Percentiles rank a stretch among this genome's conserved stretches.
Evolutionary conservation across 2,329 filamentous ascomycete species (phyloP).

Genomic region (Reticulascus tulasneorum): DNA sequence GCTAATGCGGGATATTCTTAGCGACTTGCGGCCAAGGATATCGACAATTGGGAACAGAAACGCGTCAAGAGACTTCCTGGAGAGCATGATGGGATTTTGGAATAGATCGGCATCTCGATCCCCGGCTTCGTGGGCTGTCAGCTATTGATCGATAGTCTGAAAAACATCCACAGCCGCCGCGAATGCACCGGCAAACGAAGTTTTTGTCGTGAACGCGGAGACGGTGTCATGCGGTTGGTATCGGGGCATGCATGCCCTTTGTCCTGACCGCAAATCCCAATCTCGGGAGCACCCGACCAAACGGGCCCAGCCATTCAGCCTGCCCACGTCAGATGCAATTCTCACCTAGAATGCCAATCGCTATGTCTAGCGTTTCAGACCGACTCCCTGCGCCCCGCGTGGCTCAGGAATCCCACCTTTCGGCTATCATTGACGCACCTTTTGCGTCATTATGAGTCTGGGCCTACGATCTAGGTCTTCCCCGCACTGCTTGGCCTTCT

Average conservation of each 20-base stretch:
- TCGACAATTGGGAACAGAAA: constrained; percentile 97
- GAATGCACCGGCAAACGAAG: background rate
- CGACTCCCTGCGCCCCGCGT: too few relatives aligned
- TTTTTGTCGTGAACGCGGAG: constrained; percentile 1
- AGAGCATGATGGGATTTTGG: constrained; percentile 81
- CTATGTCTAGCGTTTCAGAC: too few relatives aligned
- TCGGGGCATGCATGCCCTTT: constrained; percentile 1
- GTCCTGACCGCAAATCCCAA: constrained; percentile 11
- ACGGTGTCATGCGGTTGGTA: constrained; percentile 3
- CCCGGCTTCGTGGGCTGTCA: background rate
- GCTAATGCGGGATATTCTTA: constrained; percentile 36
- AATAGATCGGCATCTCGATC: constrained; percentile 8
- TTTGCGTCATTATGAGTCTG: too few relatives aligned
- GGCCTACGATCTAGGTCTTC: too few relatives aligned
- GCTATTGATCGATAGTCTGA: constrained; percentile 7
- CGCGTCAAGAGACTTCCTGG: constrained; percentile 85
- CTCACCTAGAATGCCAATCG: too few relatives aligned
- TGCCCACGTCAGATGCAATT: too few relatives aligned
- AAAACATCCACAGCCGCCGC: background rate
- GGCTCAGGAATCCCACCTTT: too few relatives aligned
- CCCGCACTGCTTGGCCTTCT: too few relatives aligned
- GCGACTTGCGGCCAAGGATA: constrained; percentile 81
- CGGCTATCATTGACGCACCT: too few relatives aligned
- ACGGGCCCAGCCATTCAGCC: too few relatives aligned
- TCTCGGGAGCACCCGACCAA: constrained; percentile 6